Conservation (phyloP, 176 grass and related monocot genomes). For the Phyllostachys edulis region DNA sequence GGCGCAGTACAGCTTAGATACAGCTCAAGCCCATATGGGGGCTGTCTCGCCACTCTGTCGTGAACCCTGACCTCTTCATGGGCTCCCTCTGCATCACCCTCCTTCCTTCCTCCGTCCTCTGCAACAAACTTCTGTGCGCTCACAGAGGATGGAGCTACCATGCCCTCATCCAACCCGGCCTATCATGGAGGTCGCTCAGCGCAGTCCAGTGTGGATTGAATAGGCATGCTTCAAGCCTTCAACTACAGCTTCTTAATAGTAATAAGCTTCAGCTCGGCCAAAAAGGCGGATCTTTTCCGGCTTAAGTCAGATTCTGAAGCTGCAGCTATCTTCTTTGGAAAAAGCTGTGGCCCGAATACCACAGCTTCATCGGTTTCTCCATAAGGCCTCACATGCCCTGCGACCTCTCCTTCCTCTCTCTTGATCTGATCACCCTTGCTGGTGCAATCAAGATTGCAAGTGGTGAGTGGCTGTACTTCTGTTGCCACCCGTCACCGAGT, state of each 20-base stretch:
- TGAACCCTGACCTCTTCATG: neutral
- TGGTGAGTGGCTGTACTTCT: neutral
- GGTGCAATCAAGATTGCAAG: constrained; percentile 9
- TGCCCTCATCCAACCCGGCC: neutral
- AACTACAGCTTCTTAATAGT: neutral
- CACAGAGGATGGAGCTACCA: neutral
- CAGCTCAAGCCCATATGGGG: neutral
- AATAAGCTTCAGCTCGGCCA: neutral
- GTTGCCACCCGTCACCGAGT: neutral
- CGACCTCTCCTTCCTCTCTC: neutral
- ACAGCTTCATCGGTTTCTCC: neutral
- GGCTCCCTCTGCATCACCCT: neutral
- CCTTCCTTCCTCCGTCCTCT: neutral
- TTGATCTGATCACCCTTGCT: neutral
- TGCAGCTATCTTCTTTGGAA: constrained; percentile 2
- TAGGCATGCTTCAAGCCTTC: neutral
- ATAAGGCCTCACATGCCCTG: neutral
- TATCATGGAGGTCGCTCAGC: neutral
- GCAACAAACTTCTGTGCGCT: neutral
- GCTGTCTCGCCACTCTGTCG: neutral
- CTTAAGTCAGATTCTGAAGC: constrained; percentile 20
- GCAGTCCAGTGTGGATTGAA: neutral
- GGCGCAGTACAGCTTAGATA: neutral
- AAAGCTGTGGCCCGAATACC: neutral
- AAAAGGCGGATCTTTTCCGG: constrained; percentile 3